These are phyloP conservation scores for Brassica napus DNA, from an alignment of 345 rosid genomes.

Conservation along the genomic window DNA sequence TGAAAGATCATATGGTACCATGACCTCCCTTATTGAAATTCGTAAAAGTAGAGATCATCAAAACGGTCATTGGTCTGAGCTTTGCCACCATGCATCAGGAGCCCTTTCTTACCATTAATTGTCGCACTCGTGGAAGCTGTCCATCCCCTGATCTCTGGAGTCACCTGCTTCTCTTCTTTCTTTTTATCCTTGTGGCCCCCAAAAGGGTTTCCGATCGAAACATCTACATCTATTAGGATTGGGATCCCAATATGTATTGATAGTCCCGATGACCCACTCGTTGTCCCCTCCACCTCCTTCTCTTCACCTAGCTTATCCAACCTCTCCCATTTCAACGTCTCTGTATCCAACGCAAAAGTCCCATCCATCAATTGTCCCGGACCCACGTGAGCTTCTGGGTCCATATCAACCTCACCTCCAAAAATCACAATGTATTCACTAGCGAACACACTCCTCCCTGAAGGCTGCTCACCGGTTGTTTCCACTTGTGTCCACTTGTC, in stretches of 20 bases:
- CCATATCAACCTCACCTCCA: slow-evolving; percentile 38
- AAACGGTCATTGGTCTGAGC: slow-evolving; percentile 30
- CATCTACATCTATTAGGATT: background rate
- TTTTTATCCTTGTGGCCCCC: background rate
- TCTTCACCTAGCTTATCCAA: slow-evolving; percentile 17
- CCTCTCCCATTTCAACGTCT: slow-evolving; percentile 32
- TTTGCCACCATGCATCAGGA: slow-evolving; percentile 36
- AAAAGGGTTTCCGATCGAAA: background rate
- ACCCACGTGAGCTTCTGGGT: slow-evolving; percentile 25
- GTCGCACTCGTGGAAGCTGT: slow-evolving; percentile 27
- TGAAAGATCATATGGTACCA: background rate
- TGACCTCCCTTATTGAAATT: background rate
- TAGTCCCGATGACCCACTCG: background rate
- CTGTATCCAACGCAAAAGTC: slow-evolving; percentile 29
- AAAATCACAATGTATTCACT: slow-evolving; percentile 32
- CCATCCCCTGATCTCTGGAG: slow-evolving; percentile 30
- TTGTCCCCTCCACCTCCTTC: background rate
- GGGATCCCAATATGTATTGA: background rate
- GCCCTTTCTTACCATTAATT: slow-evolving; percentile 27
- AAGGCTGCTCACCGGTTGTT: slow-evolving; percentile 33
- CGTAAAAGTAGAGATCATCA: slow-evolving; percentile 30
- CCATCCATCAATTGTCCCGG: slow-evolving; percentile 33
- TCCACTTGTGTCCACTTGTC: slow-evolving; percentile 35
- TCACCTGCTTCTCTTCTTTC: background rate
- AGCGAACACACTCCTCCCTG: slow-evolving; percentile 34